Evolutionary conservation across 108 stramenopile genomes (phyloP).

Genomic region (Skeletonema menzelii): DNA sequence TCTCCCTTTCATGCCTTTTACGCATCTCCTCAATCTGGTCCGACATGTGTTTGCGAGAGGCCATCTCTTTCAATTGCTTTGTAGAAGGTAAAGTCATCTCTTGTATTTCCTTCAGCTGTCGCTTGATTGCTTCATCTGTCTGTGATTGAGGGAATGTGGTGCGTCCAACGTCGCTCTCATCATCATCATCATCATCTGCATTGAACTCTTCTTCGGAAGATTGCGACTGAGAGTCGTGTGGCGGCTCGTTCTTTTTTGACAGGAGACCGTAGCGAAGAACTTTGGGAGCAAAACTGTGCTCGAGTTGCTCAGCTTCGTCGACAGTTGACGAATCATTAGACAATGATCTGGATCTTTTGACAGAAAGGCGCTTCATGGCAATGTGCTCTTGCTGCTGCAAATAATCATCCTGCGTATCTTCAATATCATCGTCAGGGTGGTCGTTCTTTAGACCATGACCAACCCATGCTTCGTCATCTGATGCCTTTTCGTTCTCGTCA

Average conservation of each 20-base stretch:
- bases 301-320: not conserved
- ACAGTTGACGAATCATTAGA: not conserved
- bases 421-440: slow-evolving; percentile 18
- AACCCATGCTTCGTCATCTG: slow-evolving; percentile 17
- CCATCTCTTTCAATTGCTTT: slow-evolving; percentile 18
- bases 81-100: slow-evolving; percentile 24
- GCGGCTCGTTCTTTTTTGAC: not conserved
- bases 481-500: slow-evolving; percentile 13
- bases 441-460: not conserved
- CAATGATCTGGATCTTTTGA: slow-evolving; percentile 2
- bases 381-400: not conserved
- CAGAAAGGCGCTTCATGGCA: slow-evolving; percentile 38
- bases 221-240: not conserved
- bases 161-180: not conserved
- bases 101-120: slow-evolving; percentile 27
- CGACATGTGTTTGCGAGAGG: slow-evolving; percentile 14
- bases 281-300: slow-evolving; percentile 12
- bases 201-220: slow-evolving; percentile 19
- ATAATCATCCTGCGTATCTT: slow-evolving; percentile 30
- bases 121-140: slow-evolving; percentile 16
- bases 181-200: not conserved
- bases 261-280: slow-evolving; percentile 21
- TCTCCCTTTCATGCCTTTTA: not conserved
- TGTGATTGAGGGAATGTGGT: slow-evolving; percentile 15
- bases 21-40: slow-evolving; percentile 20